Evolutionary conservation across 2,329 filamentous ascomycete species (phyloP), one percentile per base, ranked within the genome.

Genomic region (Colletotrichum agaves): DNA sequence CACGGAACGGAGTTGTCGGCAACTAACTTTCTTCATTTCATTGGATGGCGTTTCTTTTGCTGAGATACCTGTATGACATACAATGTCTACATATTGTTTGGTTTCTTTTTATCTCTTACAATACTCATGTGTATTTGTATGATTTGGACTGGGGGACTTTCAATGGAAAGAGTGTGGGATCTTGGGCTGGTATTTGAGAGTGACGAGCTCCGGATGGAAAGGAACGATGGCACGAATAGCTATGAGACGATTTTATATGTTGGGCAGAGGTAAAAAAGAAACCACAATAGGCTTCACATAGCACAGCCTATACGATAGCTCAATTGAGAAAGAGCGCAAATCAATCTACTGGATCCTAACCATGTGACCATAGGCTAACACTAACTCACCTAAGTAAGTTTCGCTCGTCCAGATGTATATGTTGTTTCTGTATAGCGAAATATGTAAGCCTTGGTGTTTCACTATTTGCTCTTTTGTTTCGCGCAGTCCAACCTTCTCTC

Each of bases 401-500:
- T 6, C 47, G 31, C 11, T 33, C 47, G 15, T 10, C 31, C 49
- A n/a, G 12, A 1, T 15, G 5, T 11, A 23, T 19, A 6, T 23
- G 31, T 17, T n/a, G n/a, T 10, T 15, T 15, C 1, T 15, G 27
- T 4, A 44, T 4, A 21, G 41, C 10, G 11, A 19, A 33, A 44
- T 37, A 13, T n/a, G 5, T 60, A 37, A 4, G 7, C 21, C 31
- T 53, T 49, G 13, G 50, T 31, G 27, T 47, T 43, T 43, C 19
- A 44, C 19, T 56, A 68, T 41, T 23, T 70, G 10, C 35, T 69
- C 66, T 77, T 80, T 70, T 77, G 81, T 33, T 73, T 73, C 63
- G 75, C 74, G 15, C 73, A 75, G 27, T 78, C 78, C 43, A 73
- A 74, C 72, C 81, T 82, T 72, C 74, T 80, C 55, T 84, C 82